These are phyloP conservation scores for Grosmannia serpens DNA, from an alignment of 2,329 filamentous ascomycete genomes.

Conservation along the genomic window DNA sequence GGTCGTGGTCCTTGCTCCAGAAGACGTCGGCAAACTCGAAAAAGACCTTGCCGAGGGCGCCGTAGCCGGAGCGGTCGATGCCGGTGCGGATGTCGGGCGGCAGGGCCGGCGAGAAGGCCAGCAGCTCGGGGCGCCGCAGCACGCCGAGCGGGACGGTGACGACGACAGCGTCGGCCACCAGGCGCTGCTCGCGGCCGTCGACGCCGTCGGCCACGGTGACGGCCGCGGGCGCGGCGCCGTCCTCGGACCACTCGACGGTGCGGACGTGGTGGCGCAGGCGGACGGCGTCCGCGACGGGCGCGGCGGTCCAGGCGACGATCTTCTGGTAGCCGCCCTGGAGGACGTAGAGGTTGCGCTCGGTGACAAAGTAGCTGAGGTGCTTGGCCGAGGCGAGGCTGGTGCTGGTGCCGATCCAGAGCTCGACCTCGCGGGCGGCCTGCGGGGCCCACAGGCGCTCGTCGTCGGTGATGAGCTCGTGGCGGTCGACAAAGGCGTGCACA, in stretches of 20 bases:
- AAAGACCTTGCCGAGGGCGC: conserved; percentile 4
- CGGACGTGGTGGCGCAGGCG: not conserved
- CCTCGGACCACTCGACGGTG: conserved; percentile 1
- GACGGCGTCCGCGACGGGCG: not conserved
- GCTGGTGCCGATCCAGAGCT: conserved; percentile 3
- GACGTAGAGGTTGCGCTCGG: conserved; percentile 2
- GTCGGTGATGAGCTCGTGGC: conserved; percentile 1
- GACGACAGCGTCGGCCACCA: not conserved
- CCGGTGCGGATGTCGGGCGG: not conserved
- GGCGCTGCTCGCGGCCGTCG: not conserved
- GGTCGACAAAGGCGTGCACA: not conserved
- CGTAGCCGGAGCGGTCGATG: not conserved
- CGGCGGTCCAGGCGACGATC: conserved; percentile 1
- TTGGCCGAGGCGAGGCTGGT: not conserved
- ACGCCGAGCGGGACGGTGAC: conserved; percentile 1
- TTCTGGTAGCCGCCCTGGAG: conserved; percentile 1
- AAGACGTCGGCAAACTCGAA: conserved; percentile 5
- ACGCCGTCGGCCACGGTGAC: not conserved
- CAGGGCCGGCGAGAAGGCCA: not conserved
- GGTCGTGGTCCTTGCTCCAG: conserved; percentile 5
- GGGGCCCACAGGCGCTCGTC: conserved; percentile 2
- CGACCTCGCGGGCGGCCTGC: not conserved
- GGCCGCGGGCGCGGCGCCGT: not conserved
- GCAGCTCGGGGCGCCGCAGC: not conserved
- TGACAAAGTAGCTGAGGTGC: conserved; percentile 3